Conservation (phyloP, 257 asterid genomes). For the Fraxinus pennsylvanica region DNA sequence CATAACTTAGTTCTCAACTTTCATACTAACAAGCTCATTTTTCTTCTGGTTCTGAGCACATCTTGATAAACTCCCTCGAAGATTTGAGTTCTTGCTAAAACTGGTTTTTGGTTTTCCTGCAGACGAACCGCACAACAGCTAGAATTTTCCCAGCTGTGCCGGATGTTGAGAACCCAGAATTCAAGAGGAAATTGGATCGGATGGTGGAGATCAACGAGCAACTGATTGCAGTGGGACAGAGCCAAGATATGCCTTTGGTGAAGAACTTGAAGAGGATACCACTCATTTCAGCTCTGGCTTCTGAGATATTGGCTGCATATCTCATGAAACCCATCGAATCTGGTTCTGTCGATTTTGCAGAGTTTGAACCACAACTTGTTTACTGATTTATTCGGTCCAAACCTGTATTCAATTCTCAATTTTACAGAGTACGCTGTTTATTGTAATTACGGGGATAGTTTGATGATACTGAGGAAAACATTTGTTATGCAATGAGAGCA, state of each 20-base stretch:
- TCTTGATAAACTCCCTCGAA: not conserved
- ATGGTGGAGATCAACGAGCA: conserved; percentile 82
- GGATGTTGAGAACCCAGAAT: conserved; percentile 67
- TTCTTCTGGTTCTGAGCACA: not conserved
- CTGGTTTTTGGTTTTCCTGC: conserved; percentile 6
- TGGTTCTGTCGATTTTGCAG: conserved; percentile 90
- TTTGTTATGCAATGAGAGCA: not conserved
- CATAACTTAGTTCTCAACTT: not conserved
- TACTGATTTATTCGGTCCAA: conserved; percentile 37
- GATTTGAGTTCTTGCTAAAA: not conserved
- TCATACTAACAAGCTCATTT: not conserved
- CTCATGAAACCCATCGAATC: conserved; percentile 97
- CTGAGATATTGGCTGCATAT: conserved; percentile 80
- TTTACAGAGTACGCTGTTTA: conserved; percentile 2
- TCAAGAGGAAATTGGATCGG: conserved; percentile 89
- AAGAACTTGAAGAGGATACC: conserved; percentile 93
- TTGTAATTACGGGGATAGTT: not conserved
- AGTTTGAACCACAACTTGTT: conserved; percentile 77
- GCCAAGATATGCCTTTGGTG: conserved; percentile 65
- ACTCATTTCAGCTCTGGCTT: conserved; percentile 74
- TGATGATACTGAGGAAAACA: not conserved
- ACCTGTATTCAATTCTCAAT: not conserved
- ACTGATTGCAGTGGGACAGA: conserved; percentile 67
- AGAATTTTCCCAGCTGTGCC: conserved; percentile 60
- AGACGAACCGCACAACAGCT: conserved; percentile 63